Percentiles rank a stretch among this genome's conserved stretches.
These are phyloP conservation scores for Serendipita sp. DNA, from an alignment of 768 basidiomycete genomes.

Conservation along the genomic window DNA sequence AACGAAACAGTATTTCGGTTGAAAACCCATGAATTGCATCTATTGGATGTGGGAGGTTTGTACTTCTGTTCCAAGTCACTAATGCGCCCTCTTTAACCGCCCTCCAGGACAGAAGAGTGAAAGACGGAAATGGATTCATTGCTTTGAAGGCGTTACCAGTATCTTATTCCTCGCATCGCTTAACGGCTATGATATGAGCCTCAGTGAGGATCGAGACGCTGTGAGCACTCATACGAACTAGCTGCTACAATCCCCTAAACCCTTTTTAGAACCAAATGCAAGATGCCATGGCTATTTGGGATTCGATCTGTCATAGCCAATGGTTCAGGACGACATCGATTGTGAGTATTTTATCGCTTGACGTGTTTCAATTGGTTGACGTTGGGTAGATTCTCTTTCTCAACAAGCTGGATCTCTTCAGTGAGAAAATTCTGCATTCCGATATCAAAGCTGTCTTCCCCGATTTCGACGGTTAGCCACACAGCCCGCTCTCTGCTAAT, in stretches of 20 bases:
- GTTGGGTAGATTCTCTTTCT: slow-evolving; percentile 67
- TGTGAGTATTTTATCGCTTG: slow-evolving; percentile 28
- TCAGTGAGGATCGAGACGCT: slow-evolving; percentile 84
- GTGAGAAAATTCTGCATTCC: slow-evolving; percentile 63
- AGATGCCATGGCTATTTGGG: slow-evolving; percentile 95
- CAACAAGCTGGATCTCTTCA: slow-evolving; percentile 91
- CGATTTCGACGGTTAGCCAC: background rate
- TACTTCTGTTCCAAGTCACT: too few species aligned
- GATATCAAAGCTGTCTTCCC: slow-evolving; percentile 85
- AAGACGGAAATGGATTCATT: slow-evolving; percentile 86
- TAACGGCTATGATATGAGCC: slow-evolving; percentile 87
- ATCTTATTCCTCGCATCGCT: slow-evolving; percentile 84
- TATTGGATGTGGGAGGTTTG: slow-evolving; percentile 56
- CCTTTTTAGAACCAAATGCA: slow-evolving; percentile 83
- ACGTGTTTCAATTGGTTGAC: slow-evolving; percentile 1
- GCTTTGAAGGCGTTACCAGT: slow-evolving; percentile 87
- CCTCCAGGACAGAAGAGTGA: slow-evolving; percentile 81
- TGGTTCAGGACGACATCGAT: slow-evolving; percentile 95
- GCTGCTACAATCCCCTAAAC: background rate
- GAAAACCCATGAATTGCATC: slow-evolving; percentile 68
- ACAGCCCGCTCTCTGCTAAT: background rate
- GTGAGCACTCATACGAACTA: slow-evolving; percentile 29
- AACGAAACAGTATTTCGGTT: slow-evolving; percentile 76
- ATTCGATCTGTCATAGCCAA: slow-evolving; percentile 93
- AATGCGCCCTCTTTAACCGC: too few species aligned